These are phyloP conservation scores for Russula olivacea DNA, from an alignment of 768 basidiomycete species.

Conservation along the genomic window DNA sequence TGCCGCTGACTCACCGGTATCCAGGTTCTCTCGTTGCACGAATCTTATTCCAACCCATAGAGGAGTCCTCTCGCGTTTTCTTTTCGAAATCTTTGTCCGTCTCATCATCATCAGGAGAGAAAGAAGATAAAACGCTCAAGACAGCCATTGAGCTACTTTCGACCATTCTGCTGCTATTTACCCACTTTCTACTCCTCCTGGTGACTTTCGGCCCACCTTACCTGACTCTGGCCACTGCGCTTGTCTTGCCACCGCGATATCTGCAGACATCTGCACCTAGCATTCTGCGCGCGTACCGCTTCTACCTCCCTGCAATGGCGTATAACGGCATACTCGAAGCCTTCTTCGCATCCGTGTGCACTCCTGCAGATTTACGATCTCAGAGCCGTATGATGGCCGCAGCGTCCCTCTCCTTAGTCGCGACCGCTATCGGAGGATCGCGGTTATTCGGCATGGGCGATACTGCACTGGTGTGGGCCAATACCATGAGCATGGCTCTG, in stretches of 20 bases:
- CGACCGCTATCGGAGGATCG: constrained; percentile 45
- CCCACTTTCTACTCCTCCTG: constrained; percentile 68
- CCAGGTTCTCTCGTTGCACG: constrained; percentile 88
- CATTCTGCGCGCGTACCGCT: constrained; percentile 75
- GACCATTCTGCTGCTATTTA: constrained; percentile 48
- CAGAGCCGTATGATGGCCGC: constrained; percentile 83
- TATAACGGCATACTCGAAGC: constrained; percentile 91
- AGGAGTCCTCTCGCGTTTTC: constrained; percentile 85
- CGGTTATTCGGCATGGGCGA: constrained; percentile 48
- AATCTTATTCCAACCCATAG: constrained; percentile 90
- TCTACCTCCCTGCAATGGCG: constrained; percentile 85
- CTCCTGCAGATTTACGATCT: constrained; percentile 52
- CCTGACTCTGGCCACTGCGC: constrained; percentile 56
- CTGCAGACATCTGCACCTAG: constrained; percentile 70
- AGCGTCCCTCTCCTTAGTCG: constrained; percentile 66
- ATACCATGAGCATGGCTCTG: constrained; percentile 57
- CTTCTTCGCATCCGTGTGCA: constrained; percentile 76
- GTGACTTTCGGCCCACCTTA: constrained; percentile 71
- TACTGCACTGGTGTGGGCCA: constrained; percentile 67
- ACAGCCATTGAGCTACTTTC: constrained; percentile 46
- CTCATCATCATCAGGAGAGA: not conserved
- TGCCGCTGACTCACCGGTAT: not conserved
- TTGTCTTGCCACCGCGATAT: constrained; percentile 69
- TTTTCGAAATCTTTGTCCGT: constrained; percentile 59
- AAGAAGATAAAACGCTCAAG: constrained; percentile 21